These are phyloP conservation scores for Schizosaccharomyces japonicus DNA, from an alignment of 805 yeast genomes.

Conservation along the genomic window DNA sequence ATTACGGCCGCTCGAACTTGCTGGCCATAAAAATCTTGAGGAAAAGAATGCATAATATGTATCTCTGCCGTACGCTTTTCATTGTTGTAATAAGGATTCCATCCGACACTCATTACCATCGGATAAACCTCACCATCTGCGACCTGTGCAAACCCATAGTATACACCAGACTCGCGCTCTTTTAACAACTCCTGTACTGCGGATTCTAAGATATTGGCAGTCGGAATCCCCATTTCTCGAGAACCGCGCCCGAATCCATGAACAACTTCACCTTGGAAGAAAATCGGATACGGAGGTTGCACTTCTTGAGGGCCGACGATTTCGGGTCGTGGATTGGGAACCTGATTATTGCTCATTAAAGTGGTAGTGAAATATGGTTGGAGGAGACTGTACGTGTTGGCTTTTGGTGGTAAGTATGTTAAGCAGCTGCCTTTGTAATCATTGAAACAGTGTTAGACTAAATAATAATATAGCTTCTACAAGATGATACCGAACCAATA, in stretches of 20 bases:
- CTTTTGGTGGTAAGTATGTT: too few species aligned
- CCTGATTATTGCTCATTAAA: too few species aligned
- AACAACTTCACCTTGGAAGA: slow-evolving; percentile 21
- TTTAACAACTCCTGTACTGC: slow-evolving; percentile 28
- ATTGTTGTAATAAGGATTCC: slow-evolving; percentile 80
- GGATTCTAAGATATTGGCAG: slow-evolving; percentile 18
- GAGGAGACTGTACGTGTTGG: too few species aligned
- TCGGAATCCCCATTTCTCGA: slow-evolving; percentile 77
- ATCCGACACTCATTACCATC: slow-evolving; percentile 77
- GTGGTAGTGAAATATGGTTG: too few species aligned
- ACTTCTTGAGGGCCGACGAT: slow-evolving; percentile 8
- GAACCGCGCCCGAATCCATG: slow-evolving; percentile 94
- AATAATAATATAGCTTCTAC: too few species aligned
- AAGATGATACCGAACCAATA: too few species aligned
- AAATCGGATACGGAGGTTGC: slow-evolving; percentile 18
- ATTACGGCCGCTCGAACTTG: slow-evolving; percentile 39
- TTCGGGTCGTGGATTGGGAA: neutral
- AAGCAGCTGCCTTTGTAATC: too few species aligned
- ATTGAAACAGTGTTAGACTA: too few species aligned
- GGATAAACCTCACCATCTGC: slow-evolving; percentile 6
- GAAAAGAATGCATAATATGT: slow-evolving; percentile 58
- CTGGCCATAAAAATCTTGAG: slow-evolving; percentile 58
- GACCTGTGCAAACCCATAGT: slow-evolving; percentile 52
- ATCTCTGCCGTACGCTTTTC: slow-evolving; percentile 57
- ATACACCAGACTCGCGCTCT: slow-evolving; percentile 48